phyloP scores from a whole-genome alignment of 768 basidiomycete species.

The Pleurotus ostreatus region DNA sequence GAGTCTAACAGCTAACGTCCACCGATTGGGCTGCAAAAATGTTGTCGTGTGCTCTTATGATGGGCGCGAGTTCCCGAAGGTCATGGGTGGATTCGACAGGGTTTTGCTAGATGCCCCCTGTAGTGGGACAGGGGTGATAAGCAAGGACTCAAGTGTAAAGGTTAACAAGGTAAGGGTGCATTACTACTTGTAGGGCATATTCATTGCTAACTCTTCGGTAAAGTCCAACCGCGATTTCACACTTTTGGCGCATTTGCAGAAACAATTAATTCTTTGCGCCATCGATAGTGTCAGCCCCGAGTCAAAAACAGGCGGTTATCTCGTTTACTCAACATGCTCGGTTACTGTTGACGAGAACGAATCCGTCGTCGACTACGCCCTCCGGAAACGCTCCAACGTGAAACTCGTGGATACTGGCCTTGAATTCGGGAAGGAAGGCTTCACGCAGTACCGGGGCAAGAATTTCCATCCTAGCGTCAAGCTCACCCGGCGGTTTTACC shows the following conservation, averaged over 20 bases:
- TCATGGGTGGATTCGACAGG: slow-evolving; percentile 98
- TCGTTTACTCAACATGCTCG: slow-evolving; percentile 98
- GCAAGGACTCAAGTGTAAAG: slow-evolving; percentile 96
- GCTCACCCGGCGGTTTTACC: slow-evolving; percentile 87
- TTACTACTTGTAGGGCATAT: neutral
- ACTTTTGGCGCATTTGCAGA: slow-evolving; percentile 94
- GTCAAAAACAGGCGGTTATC: slow-evolving; percentile 87
- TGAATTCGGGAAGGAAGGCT: slow-evolving; percentile 91
- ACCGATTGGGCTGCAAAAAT: slow-evolving; percentile 96
- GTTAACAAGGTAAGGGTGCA: slow-evolving; percentile 78
- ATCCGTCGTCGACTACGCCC: slow-evolving; percentile 94
- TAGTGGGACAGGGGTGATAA: slow-evolving; percentile 97
- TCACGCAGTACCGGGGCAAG: slow-evolving; percentile 88
- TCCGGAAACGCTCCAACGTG: slow-evolving; percentile 89
- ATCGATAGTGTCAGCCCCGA: slow-evolving; percentile 92
- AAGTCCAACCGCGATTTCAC: slow-evolving; percentile 95
- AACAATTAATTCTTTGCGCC: slow-evolving; percentile 96
- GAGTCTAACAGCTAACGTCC: slow-evolving; percentile 93
- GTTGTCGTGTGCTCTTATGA: slow-evolving; percentile 97
- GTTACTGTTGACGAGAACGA: slow-evolving; percentile 99
- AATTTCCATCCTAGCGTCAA: slow-evolving; percentile 74
- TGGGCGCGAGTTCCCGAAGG: slow-evolving; percentile 95
- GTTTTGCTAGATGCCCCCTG: slow-evolving; percentile 96
- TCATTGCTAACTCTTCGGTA: slow-evolving; percentile 6
- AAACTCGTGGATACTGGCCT: slow-evolving; percentile 91